Percentiles rank a stretch among this genome's conserved stretches.
phyloP scores from a whole-genome alignment of 345 rosid species.

The Ceriops zippeliana region DNA sequence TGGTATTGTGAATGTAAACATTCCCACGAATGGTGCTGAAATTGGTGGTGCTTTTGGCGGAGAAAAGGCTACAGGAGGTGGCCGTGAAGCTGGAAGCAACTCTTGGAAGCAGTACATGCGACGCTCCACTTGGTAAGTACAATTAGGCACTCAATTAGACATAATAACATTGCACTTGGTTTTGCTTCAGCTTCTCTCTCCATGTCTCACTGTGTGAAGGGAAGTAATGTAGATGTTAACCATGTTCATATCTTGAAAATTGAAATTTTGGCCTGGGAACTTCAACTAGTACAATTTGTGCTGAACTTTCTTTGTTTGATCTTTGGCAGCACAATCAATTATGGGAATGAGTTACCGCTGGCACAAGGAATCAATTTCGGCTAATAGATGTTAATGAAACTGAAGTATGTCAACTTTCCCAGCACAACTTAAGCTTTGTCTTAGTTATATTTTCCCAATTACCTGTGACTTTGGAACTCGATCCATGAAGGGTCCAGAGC shows the following conservation, averaged over 20 bases:
- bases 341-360: conserved; percentile 85
- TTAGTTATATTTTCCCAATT: not conserved
- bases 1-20: conserved; percentile 91
- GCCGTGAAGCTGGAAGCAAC: conserved; percentile 98
- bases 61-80: conserved; percentile 93
- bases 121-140: conserved; percentile 81
- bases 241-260: not conserved
- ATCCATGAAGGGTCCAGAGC: conserved; percentile 9
- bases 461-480: not conserved
- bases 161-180: not conserved
- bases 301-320: conserved; percentile 3
- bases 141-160: not conserved
- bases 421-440: no score
- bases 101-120: conserved; percentile 99
- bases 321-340: conserved; percentile 75
- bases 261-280: not conserved
- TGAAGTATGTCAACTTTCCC: not conserved
- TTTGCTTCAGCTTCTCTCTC: not conserved
- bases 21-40: conserved; percentile 99
- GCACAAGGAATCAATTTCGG: conserved; percentile 98
- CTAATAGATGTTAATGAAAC: conserved; percentile 20
- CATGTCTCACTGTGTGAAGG: not conserved
- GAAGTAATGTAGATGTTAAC: not conserved
- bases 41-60: conserved; percentile 98
- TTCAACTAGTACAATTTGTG: not conserved